Conservation (phyloP, 345 rosid genomes). For the Microthlaspi erraticum region DNA sequence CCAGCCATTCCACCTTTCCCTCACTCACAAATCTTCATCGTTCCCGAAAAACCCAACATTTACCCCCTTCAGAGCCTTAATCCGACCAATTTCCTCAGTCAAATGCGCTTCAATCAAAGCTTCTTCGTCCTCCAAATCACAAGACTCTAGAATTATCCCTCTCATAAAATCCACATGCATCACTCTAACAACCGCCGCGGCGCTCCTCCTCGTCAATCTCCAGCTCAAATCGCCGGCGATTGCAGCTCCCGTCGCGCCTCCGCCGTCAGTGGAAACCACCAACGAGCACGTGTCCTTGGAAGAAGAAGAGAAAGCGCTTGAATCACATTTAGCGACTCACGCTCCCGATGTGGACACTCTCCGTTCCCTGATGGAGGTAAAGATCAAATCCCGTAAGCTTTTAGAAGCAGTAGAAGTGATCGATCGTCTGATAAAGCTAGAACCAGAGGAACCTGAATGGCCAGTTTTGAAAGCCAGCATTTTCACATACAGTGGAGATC, state of each 20-base stretch:
- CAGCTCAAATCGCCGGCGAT: slow-evolving; percentile 53
- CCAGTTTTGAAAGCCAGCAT: slow-evolving; percentile 72
- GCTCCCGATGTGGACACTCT: slow-evolving; percentile 66
- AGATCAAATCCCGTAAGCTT: slow-evolving; percentile 67
- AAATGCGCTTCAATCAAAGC: slow-evolving; percentile 59
- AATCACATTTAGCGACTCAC: slow-evolving; percentile 50
- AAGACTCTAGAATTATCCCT: slow-evolving; percentile 19
- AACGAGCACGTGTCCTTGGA: slow-evolving; percentile 44
- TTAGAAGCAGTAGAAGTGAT: slow-evolving; percentile 61
- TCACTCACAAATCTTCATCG: slow-evolving; percentile 50
- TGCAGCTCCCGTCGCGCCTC: slow-evolving; percentile 56
- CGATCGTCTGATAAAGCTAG: slow-evolving; percentile 72
- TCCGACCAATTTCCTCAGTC: slow-evolving; percentile 38
- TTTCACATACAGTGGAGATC: slow-evolving; percentile 65
- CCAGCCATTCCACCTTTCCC: slow-evolving; percentile 58
- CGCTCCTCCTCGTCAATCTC: slow-evolving; percentile 56
- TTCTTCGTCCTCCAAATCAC: slow-evolving; percentile 36
- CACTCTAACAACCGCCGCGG: slow-evolving; percentile 68
- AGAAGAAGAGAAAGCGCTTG: slow-evolving; percentile 61
- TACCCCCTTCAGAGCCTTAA: slow-evolving; percentile 43
- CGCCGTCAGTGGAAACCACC: slow-evolving; percentile 47
- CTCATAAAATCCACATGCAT: slow-evolving; percentile 64
- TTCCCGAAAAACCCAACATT: slow-evolving; percentile 44
- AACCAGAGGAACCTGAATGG: slow-evolving; percentile 83
- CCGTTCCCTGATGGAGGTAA: slow-evolving; percentile 77